Percentiles rank a stretch among this genome's conserved stretches.
phyloP scores from a whole-genome alignment of 2,329 filamentous ascomycete species.

The Microsporum ferrugineum region DNA sequence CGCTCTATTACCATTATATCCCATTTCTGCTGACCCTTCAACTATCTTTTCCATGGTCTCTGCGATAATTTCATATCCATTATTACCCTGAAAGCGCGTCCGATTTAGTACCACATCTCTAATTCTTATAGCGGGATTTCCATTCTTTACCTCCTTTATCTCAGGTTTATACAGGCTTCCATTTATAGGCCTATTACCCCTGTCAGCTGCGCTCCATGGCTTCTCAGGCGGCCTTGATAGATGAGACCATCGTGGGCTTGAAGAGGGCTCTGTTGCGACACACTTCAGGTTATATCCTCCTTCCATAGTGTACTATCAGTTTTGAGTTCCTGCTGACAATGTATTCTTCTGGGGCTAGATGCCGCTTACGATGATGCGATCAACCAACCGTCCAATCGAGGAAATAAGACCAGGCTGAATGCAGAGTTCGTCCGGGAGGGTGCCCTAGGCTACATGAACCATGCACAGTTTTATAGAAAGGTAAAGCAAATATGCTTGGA shows the following conservation, averaged over 20 bases:
- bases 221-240: slow-evolving; percentile 36
- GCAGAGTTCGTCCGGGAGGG: slow-evolving; percentile 47
- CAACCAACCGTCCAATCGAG: slow-evolving; percentile 45
- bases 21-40: too few species aligned
- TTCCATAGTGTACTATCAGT: not conserved
- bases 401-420: slow-evolving; percentile 50
- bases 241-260: slow-evolving; percentile 45
- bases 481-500: slow-evolving; percentile 25
- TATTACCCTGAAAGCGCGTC: too few species aligned
- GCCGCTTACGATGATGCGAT: slow-evolving; percentile 42
- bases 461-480: slow-evolving; percentile 45
- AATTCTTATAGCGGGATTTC: not conserved
- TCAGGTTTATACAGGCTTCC: not conserved
- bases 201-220: slow-evolving; percentile 23
- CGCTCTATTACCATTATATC: too few species aligned
- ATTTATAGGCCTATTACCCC: not conserved
- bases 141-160: not conserved
- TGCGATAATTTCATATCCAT: too few species aligned
- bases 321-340: not conserved
- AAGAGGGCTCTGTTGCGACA: slow-evolving; percentile 42
- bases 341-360: slow-evolving; percentile 17
- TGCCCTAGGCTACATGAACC: slow-evolving; percentile 41
- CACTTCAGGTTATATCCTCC: slow-evolving; percentile 30
- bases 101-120: too few species aligned
- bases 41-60: too few species aligned